Conservation (phyloP, 2,329 filamentous ascomycete species). For the Phoma sp. region DNA sequence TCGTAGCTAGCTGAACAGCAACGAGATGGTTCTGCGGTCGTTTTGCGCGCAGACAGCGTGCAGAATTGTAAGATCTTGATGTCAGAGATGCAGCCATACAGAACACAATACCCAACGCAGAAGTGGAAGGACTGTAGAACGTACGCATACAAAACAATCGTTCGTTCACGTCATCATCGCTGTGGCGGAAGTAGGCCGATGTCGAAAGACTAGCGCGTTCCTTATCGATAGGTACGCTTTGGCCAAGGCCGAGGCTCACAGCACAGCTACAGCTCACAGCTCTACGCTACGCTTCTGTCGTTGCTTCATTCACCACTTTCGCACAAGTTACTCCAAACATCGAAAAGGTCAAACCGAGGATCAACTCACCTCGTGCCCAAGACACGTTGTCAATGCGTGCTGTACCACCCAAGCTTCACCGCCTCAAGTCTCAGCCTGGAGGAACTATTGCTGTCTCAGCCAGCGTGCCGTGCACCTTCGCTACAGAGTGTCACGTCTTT, state of each 20-base stretch:
- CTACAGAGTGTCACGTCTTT: slow-evolving; percentile 2
- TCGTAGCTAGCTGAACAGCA: slow-evolving; percentile 11
- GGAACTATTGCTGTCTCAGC: slow-evolving; percentile 13
- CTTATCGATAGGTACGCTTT: slow-evolving; percentile 12
- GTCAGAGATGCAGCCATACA: slow-evolving; percentile 40
- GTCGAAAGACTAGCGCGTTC: slow-evolving; percentile 1
- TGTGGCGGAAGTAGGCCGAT: slow-evolving; percentile 1
- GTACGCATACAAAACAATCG: slow-evolving; percentile 10
- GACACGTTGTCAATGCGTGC: slow-evolving; percentile 7
- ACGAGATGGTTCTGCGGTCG: slow-evolving; percentile 17
- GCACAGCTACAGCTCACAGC: neutral
- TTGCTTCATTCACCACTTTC: neutral
- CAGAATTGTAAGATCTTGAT: slow-evolving; percentile 40
- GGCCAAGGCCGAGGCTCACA: slow-evolving; percentile 13
- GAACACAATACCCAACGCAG: slow-evolving; percentile 9
- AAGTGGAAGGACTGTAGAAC: neutral
- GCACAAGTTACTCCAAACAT: neutral
- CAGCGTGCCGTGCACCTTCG: neutral
- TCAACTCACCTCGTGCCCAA: slow-evolving; percentile 1
- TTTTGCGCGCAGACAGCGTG: slow-evolving; percentile 50
- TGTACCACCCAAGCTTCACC: slow-evolving; percentile 7
- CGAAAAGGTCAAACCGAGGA: neutral
- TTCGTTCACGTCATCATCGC: slow-evolving; percentile 24
- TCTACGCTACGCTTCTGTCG: neutral
- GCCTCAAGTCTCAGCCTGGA: neutral